Conservation (phyloP, 1,284 basidiomycete genomes). For the Boletus semigastroideus region DNA sequence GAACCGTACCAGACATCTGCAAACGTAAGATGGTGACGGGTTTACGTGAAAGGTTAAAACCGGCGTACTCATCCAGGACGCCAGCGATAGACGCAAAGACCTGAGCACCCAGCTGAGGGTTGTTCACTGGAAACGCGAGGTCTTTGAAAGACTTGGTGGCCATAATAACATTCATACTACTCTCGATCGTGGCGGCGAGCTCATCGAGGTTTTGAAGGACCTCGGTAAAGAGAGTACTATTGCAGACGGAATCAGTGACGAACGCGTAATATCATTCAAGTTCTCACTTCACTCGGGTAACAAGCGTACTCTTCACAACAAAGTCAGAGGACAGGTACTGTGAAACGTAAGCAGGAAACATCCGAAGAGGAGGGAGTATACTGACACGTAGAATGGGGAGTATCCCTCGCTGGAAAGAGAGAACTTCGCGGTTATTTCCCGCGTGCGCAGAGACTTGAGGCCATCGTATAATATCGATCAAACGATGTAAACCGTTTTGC, state of each 20-base stretch:
- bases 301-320: slow-evolving; percentile 59
- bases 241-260: slow-evolving; percentile 2
- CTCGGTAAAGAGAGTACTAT: slow-evolving; percentile 53
- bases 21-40: neutral
- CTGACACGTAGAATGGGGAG: slow-evolving; percentile 58
- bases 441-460: slow-evolving; percentile 41
- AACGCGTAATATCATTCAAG: neutral
- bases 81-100: slow-evolving; percentile 49
- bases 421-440: slow-evolving; percentile 29
- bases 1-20: slow-evolving; percentile 59
- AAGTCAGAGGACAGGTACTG: slow-evolving; percentile 66
- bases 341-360: neutral
- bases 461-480: slow-evolving; percentile 54
- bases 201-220: slow-evolving; percentile 52
- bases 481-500: slow-evolving; percentile 52
- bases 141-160: slow-evolving; percentile 43
- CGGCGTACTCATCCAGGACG: slow-evolving; percentile 53
- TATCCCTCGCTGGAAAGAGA: slow-evolving; percentile 64
- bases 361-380: neutral
- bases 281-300: slow-evolving; percentile 54
- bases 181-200: slow-evolving; percentile 43
- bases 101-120: slow-evolving; percentile 37
- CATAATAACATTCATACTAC: slow-evolving; percentile 45
- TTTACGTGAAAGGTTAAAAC: neutral
- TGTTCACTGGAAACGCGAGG: slow-evolving; percentile 14